These are phyloP conservation scores for Exutisphaerella laricina DNA, from an alignment of 2,329 filamentous ascomycete species.

Conservation along the genomic window DNA sequence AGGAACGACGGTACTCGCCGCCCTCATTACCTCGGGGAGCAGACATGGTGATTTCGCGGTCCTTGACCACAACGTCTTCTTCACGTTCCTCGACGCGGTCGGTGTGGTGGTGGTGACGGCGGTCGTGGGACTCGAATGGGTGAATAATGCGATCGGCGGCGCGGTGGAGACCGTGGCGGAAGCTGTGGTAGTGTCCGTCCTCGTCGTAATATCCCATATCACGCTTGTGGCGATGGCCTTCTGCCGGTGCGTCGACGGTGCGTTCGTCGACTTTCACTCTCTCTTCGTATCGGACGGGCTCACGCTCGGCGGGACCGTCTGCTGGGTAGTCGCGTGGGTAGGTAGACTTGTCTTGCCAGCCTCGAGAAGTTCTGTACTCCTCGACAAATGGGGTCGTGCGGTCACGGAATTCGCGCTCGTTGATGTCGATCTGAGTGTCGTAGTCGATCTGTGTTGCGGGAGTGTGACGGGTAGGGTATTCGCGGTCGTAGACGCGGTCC, in stretches of 20 bases:
- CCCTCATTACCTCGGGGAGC: slow-evolving; percentile 30
- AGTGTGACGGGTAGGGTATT: slow-evolving; percentile 44
- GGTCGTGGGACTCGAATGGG: slow-evolving; percentile 52
- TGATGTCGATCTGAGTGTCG: slow-evolving; percentile 53
- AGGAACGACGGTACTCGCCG: slow-evolving; percentile 21
- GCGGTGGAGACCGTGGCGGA: slow-evolving; percentile 64
- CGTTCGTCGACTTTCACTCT: slow-evolving; percentile 49
- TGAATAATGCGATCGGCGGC: slow-evolving; percentile 61
- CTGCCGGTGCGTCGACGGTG: slow-evolving; percentile 46
- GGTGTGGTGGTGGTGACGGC: slow-evolving; percentile 44
- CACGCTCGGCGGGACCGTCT: slow-evolving; percentile 36
- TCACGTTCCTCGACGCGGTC: slow-evolving; percentile 30
- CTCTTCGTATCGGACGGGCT: slow-evolving; percentile 33
- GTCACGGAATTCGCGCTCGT: slow-evolving; percentile 45
- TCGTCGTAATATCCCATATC: slow-evolving; percentile 79
- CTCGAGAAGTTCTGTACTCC: slow-evolving; percentile 34
- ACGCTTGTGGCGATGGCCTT: slow-evolving; percentile 42
- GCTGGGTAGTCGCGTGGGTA: slow-evolving; percentile 35
- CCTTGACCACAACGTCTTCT: slow-evolving; percentile 47
- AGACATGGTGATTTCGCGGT: slow-evolving; percentile 41
- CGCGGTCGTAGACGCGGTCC: slow-evolving; percentile 43
- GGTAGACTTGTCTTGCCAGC: slow-evolving; percentile 38
- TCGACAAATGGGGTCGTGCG: slow-evolving; percentile 36
- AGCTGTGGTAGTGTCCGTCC: slow-evolving; percentile 68
- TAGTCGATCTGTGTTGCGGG: slow-evolving; percentile 48